phyloP scores from a whole-genome alignment of 2,329 filamentous ascomycete genomes.

The Epichloe coenophiala region DNA sequence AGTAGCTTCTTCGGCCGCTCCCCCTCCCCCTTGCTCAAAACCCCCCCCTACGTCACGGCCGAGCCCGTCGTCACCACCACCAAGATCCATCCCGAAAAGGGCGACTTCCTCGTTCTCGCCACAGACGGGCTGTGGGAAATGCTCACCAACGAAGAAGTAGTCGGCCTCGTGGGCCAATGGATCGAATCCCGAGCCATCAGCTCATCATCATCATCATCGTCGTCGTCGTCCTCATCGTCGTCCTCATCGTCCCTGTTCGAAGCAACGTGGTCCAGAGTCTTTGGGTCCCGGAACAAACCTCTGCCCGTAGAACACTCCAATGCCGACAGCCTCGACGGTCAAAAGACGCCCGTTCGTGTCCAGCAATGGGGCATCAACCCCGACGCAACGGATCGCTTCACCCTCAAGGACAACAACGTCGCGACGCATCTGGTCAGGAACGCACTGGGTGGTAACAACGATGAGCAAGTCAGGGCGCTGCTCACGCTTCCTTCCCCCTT shows the following conservation, averaged over 20 bases:
- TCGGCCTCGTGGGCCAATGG: slow-evolving; percentile 94
- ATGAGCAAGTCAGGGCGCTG: slow-evolving; percentile 84
- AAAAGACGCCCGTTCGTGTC: slow-evolving; percentile 76
- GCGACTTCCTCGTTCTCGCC: slow-evolving; percentile 91
- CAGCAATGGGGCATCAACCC: slow-evolving; percentile 79
- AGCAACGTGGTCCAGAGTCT: slow-evolving; percentile 52
- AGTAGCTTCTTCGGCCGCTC: slow-evolving; percentile 77
- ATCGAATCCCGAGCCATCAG: slow-evolving; percentile 57
- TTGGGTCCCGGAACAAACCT: slow-evolving; percentile 35
- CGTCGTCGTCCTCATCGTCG: too few species aligned
- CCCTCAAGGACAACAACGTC: slow-evolving; percentile 89
- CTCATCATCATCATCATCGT: not conserved
- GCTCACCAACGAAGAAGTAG: slow-evolving; percentile 95
- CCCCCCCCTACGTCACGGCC: slow-evolving; percentile 91
- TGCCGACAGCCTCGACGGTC: slow-evolving; percentile 43
- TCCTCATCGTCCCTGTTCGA: slow-evolving; percentile 49
- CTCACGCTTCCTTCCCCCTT: slow-evolving; percentile 86
- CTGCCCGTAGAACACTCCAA: slow-evolving; percentile 65
- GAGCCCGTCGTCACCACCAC: slow-evolving; percentile 92
- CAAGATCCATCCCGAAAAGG: slow-evolving; percentile 74
- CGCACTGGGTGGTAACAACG: slow-evolving; percentile 82
- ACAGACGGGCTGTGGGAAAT: slow-evolving; percentile 98
- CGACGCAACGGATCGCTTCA: slow-evolving; percentile 66
- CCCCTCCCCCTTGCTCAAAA: slow-evolving; percentile 67
- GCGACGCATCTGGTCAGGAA: slow-evolving; percentile 94